phyloP scores from a whole-genome alignment of 73 alveolate species.

The Breviolum minutum region DNA sequence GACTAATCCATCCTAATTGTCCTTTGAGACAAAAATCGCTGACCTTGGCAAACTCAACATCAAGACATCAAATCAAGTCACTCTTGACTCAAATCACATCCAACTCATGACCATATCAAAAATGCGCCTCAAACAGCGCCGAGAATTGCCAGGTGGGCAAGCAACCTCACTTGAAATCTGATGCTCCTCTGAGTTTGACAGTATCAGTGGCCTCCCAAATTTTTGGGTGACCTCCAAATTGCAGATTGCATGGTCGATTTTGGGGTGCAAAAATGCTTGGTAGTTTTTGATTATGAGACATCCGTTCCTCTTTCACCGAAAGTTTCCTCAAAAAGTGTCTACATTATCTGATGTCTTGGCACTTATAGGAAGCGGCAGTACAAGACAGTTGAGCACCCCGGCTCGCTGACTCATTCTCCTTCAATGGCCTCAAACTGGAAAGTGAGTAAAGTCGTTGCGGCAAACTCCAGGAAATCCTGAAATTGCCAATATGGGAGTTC shows the following conservation, averaged over 20 bases:
- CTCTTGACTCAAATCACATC: not conserved
- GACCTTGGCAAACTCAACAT: not conserved
- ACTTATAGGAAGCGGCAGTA: no score
- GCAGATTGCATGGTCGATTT: no score
- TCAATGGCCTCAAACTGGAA: not conserved
- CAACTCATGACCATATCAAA: not conserved
- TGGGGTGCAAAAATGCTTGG: no score
- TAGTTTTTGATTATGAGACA: no score
- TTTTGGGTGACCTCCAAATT: not conserved
- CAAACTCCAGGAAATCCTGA: not conserved
- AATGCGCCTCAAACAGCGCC: slow-evolving; percentile 19
- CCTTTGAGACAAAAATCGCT: not conserved
- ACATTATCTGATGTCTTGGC: no score
- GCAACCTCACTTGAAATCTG: not conserved
- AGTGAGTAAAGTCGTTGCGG: not conserved
- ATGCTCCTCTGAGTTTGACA: not conserved
- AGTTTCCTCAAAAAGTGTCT: no score
- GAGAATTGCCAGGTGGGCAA: slow-evolving; percentile 50
- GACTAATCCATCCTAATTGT: not conserved
- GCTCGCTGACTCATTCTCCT: slow-evolving; percentile 11
- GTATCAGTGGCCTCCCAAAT: not conserved
- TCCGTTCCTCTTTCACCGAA: no score
- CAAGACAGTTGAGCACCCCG: not conserved
- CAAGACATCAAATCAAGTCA: not conserved
- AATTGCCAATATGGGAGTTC: not conserved